These are phyloP conservation scores for Carex scoparia DNA, from an alignment of 176 grass and related monocot species.

Conservation along the genomic window DNA sequence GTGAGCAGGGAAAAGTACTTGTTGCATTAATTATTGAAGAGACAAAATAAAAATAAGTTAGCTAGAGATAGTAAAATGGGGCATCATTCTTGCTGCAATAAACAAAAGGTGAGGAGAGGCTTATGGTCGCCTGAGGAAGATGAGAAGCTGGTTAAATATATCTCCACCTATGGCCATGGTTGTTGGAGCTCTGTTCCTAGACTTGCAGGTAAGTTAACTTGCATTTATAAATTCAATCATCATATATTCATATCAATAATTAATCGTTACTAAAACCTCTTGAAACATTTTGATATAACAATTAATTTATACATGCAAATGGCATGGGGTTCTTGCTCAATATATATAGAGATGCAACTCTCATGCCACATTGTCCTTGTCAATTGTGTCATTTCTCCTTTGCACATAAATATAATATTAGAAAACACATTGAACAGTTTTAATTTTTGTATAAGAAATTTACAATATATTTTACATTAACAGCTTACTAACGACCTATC, in stretches of 20 bases:
- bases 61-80: constrained; percentile 48
- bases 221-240: neutral
- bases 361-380: neutral
- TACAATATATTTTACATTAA: neutral
- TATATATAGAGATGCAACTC: neutral
- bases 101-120: constrained; percentile 95
- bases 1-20: neutral
- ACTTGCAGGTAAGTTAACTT: constrained; percentile 39
- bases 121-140: constrained; percentile 99
- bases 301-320: neutral
- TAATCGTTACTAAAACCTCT: neutral
- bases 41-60: neutral
- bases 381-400: neutral
- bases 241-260: neutral
- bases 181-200: constrained; percentile 98
- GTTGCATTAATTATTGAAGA: neutral
- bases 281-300: neutral
- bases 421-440: neutral
- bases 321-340: neutral
- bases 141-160: constrained; percentile 85
- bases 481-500: neutral
- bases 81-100: constrained; percentile 98
- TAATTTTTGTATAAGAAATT: neutral
- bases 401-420: neutral
- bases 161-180: constrained; percentile 85